phyloP scores from a whole-genome alignment of 352 stramenopile genomes.

The Sclerospora graminicola region DNA sequence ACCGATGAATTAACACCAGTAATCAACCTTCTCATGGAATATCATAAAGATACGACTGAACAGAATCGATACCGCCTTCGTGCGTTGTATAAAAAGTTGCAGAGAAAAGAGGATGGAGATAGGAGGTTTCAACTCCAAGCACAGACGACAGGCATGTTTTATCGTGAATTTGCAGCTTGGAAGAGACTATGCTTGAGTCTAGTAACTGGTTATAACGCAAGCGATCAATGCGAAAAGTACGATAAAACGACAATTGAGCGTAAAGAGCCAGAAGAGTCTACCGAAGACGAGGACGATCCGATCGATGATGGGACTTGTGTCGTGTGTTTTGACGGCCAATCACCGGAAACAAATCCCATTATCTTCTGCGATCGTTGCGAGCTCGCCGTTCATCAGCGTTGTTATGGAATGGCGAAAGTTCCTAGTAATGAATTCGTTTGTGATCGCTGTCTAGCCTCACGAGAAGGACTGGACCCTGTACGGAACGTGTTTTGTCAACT shows the following conservation, averaged over 20 bases:
- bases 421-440: constrained; percentile 85
- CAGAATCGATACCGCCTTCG: constrained; percentile 58
- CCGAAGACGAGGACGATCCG: constrained; percentile 33
- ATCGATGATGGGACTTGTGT: constrained; percentile 83
- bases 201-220: constrained; percentile 38
- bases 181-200: constrained; percentile 65
- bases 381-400: constrained; percentile 83
- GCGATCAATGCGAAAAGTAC: constrained; percentile 1
- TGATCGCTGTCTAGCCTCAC: constrained; percentile 60
- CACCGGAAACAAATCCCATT: constrained; percentile 81
- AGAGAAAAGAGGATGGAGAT: constrained; percentile 23
- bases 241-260: constrained; percentile 8
- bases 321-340: constrained; percentile 84
- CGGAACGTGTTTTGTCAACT: constrained; percentile 73
- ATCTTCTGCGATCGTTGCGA: constrained; percentile 87
- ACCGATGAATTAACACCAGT: constrained; percentile 64
- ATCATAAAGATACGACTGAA: constrained; percentile 63
- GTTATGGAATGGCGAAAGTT: constrained; percentile 80
- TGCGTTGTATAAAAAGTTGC: constrained; percentile 35
- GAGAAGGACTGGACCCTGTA: constrained; percentile 39
- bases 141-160: constrained; percentile 52
- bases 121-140: constrained; percentile 13
- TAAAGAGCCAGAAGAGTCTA: constrained; percentile 12
- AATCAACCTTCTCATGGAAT: constrained; percentile 67
- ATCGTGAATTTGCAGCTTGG: constrained; percentile 67